A percentile compares a stretch with the other conserved stretches of the same genome.
phyloP scores from a whole-genome alignment of 2,329 filamentous ascomycete genomes.

The Lachnellula suecica region DNA sequence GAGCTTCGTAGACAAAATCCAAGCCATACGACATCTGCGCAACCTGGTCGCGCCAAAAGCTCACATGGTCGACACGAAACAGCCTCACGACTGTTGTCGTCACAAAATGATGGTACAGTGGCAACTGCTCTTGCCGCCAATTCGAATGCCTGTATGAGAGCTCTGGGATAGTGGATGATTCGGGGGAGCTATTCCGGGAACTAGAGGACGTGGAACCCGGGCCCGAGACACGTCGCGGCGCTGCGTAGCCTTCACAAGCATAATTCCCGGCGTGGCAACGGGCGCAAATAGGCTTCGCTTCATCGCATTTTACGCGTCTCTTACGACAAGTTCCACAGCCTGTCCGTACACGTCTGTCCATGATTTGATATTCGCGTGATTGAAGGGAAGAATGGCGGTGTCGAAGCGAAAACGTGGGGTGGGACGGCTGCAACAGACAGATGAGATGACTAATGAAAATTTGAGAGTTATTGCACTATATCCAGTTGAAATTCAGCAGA shows the following conservation, averaged over 20 bases:
- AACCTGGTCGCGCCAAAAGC: conserved; percentile 24
- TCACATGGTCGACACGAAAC: conserved; percentile 21
- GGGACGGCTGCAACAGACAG: too few relatives aligned
- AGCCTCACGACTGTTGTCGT: conserved; percentile 19
- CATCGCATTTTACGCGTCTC: conserved; percentile 25
- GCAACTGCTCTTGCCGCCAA: conserved; percentile 22
- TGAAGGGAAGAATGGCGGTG: too few relatives aligned
- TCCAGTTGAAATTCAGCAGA: too few relatives aligned
- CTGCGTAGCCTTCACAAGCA: conserved; percentile 18
- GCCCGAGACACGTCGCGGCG: conserved; percentile 4
- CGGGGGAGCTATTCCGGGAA: background rate
- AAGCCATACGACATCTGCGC: conserved; percentile 22
- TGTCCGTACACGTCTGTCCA: conserved; percentile 16
- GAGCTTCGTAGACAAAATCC: conserved; percentile 22
- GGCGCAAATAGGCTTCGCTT: conserved; percentile 17
- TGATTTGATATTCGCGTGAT: too few relatives aligned
- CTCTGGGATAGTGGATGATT: background rate
- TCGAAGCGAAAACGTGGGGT: too few relatives aligned
- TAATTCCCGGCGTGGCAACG: conserved; percentile 21
- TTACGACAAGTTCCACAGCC: conserved; percentile 23
- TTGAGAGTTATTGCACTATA: too few relatives aligned
- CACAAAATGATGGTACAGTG: conserved; percentile 26
- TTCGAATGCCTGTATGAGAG: conserved; percentile 15
- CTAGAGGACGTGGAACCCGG: background rate
- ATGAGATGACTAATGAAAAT: background rate